Evolutionary conservation across 305 asterid species (phyloP), one percentile per base, ranked within the genome.

Genomic region (Salvia sclarea): DNA sequence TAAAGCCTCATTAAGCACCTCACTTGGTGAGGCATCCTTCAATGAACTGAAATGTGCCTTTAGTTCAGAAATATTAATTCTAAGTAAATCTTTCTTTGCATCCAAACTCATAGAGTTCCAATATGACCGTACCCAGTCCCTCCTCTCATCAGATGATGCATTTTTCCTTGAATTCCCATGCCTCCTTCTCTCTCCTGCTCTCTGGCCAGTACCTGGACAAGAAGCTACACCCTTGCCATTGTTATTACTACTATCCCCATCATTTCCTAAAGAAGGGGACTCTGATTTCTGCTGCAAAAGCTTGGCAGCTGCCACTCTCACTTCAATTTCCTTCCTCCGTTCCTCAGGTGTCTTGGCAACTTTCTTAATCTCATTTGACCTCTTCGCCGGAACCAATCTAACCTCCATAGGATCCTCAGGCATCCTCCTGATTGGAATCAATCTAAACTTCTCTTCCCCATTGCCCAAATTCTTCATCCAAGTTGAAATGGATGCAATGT

Each of bases 271-370:
- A 12, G 72, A 61, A 67, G 81, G 78, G 22, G 85, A 72, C 75
- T 84, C 92, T 0, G 96, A 81, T 72, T 85, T 88, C 76, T 88
- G 95, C 82, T 93, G 98, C 84, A 93, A 69, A 77, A 93, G 85
- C 76, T 91, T 82, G 0, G 95, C 95, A 66, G 98, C 98, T 18
- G 97, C 94, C 58, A 93, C 98, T 57, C 88, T 87, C 55, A 93
- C 98, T 83, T 93, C 98, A 70, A 91, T 83, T 78, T 88, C 96
- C 79, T 86, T 88, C 84, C 97, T 86, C 64, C 94, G 86, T 75
- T 93, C 97, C 77, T 88, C 97, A 8, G 85, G 84, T 0, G 97
- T 88, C 86, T 91, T 91, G 44, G 82, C 60, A 7, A 86, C 97
- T 82, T 93, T 87, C 84, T 86, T 91, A 71, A 93, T 88, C 85